These are phyloP conservation scores for Chalciporus chontae DNA, from an alignment of 768 basidiomycete species.

Conservation along the genomic window DNA sequence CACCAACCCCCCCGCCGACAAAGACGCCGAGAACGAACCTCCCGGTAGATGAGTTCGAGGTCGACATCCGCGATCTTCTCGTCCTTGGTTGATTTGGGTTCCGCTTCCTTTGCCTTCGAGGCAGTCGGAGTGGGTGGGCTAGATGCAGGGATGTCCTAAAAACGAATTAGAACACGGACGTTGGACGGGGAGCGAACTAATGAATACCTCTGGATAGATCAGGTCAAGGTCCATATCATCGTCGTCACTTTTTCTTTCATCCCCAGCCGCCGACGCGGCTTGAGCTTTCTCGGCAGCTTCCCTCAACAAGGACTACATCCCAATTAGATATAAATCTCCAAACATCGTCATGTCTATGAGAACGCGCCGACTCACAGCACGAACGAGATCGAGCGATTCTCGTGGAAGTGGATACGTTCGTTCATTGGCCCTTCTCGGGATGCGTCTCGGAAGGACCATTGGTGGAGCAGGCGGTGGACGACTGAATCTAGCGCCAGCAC, in stretches of 20 bases:
- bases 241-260: not conserved
- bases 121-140: not conserved
- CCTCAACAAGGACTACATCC: not conserved
- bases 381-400: not conserved
- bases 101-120: not conserved
- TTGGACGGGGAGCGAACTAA: not conserved
- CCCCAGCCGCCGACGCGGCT: not conserved
- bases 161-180: not conserved
- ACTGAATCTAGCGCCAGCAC: constrained; percentile 7
- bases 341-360: no score
- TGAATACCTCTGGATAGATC: constrained; percentile 23
- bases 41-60: constrained; percentile 17
- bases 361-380: not conserved
- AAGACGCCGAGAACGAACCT: constrained; percentile 1
- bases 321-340: no score
- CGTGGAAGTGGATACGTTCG: not conserved
- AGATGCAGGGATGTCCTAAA: constrained; percentile 3
- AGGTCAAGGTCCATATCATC: constrained; percentile 15
- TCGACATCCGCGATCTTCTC: constrained; percentile 4
- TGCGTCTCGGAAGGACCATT: not conserved
- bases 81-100: not conserved
- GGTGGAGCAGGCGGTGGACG: not conserved
- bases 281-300: not conserved
- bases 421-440: not conserved
- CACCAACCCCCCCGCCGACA: no score